Evolutionary conservation across 805 yeast genomes (phyloP).

Genomic region (Candida nitratophila): DNA sequence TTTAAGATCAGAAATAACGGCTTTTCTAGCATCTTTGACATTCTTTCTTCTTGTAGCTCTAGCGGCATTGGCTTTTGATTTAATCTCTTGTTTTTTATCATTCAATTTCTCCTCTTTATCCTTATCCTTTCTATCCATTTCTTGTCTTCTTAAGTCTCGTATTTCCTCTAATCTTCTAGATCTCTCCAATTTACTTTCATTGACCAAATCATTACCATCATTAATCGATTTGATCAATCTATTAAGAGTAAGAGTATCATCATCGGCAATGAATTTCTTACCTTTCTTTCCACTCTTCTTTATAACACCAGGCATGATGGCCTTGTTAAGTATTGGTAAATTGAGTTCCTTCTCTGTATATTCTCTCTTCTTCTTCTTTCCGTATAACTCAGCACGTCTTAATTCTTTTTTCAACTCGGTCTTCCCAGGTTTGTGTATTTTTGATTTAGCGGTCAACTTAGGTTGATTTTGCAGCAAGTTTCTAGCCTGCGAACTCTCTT

Average conservation of each 20-base stretch:
- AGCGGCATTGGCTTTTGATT: conserved; percentile 63
- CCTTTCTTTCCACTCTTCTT: conserved; percentile 82
- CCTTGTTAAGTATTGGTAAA: conserved; percentile 73
- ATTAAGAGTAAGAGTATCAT: conserved; percentile 53
- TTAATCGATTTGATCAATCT: conserved; percentile 76
- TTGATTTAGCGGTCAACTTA: conserved; percentile 53
- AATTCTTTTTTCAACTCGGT: conserved; percentile 58
- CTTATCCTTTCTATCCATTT: conserved; percentile 77
- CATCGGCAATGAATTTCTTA: conserved; percentile 68
- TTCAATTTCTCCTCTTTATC: conserved; percentile 64
- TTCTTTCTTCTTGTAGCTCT: conserved; percentile 61
- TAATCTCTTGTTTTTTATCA: conserved; percentile 70
- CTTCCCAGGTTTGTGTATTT: conserved; percentile 41
- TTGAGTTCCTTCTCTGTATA: conserved; percentile 75
- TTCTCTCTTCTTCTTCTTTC: conserved; percentile 48
- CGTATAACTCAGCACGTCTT: conserved; percentile 58
- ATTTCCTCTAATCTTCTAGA: conserved; percentile 85
- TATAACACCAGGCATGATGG: conserved; percentile 77
- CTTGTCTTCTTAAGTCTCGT: conserved; percentile 79
- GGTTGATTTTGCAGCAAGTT: conserved; percentile 56
- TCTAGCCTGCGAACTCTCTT: conserved; percentile 59
- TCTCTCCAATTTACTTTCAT: conserved; percentile 86
- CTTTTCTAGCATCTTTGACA: conserved; percentile 25
- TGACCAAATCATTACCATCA: conserved; percentile 68
- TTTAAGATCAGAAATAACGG: conserved; percentile 15